These are phyloP conservation scores for Ascochyta clinopodiicola DNA, from an alignment of 2,329 filamentous ascomycete species.

Conservation along the genomic window DNA sequence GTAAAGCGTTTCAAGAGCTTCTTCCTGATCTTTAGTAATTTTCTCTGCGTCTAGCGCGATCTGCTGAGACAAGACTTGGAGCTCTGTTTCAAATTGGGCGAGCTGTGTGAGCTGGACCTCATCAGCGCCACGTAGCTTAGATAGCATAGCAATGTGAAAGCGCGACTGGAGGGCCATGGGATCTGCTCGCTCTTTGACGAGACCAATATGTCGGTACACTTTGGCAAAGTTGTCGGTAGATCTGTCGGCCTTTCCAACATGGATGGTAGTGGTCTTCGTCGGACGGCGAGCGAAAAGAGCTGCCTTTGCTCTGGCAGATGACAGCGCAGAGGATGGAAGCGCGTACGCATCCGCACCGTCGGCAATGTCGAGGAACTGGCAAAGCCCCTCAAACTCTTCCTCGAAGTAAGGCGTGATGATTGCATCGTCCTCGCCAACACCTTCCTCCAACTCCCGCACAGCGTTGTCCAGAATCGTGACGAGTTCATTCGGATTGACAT, in stretches of 20 bases:
- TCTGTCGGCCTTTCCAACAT: slow-evolving; percentile 13
- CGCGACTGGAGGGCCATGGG: slow-evolving; percentile 34
- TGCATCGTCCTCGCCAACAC: slow-evolving; percentile 35
- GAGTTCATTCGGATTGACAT: slow-evolving; percentile 40
- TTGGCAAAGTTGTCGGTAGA: slow-evolving; percentile 30
- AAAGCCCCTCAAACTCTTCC: slow-evolving; percentile 47
- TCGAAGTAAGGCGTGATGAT: slow-evolving; percentile 44
- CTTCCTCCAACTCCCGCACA: slow-evolving; percentile 40
- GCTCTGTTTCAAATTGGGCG: slow-evolving; percentile 51
- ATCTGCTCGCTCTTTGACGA: slow-evolving; percentile 26
- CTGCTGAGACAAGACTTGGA: slow-evolving; percentile 47
- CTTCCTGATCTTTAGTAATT: slow-evolving; percentile 41
- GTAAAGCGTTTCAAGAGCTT: slow-evolving; percentile 39
- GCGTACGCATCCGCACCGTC: slow-evolving; percentile 16
- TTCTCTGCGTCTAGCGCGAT: slow-evolving; percentile 42
- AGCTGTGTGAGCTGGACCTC: slow-evolving; percentile 50
- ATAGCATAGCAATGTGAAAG: slow-evolving; percentile 41
- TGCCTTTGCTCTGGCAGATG: slow-evolving; percentile 33
- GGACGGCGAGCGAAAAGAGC: slow-evolving; percentile 46
- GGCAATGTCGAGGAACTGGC: slow-evolving; percentile 45
- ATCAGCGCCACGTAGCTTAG: slow-evolving; percentile 36
- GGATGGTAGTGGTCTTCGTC: slow-evolving; percentile 33
- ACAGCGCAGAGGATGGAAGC: slow-evolving; percentile 20
- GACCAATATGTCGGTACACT: slow-evolving; percentile 34
- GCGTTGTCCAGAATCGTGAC: slow-evolving; percentile 36